Evolutionary conservation across 2,329 filamentous ascomycete species (phyloP), one percentile per base, ranked within the genome.

Genomic region (Setomelanomma holmii): DNA sequence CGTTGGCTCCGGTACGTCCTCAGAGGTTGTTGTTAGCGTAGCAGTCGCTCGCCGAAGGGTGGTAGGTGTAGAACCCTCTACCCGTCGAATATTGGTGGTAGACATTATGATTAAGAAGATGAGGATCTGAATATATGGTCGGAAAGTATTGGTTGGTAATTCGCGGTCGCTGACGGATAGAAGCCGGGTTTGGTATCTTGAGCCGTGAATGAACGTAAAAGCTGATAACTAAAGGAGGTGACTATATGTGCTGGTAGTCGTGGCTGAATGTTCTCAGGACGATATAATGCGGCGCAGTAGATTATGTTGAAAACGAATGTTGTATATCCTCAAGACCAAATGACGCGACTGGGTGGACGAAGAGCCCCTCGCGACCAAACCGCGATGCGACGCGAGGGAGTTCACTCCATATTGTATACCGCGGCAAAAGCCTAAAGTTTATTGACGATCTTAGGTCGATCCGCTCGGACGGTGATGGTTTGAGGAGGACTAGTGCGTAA

Each of bases 41-140:
- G 33, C 24, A 35, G 30, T 17, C 20, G 21, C 34, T n/a, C 45
- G 38, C 27, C 20, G 20, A 16, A 40, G 30, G n/a, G 27, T 49
- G 19, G 45, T 24, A 4, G 30, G 20, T 23, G 51, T 40, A 33
- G 40, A 51, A 17, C 39, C 49, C 39, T 48, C 19, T 38, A 17
- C 40, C 48, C 45, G 46, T 52, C 36, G 49, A 39, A 43, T 45
- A 17, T 45, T 45, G 46, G 56, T 51, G 61, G 60, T 63, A 65
- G 64, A 65, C 64, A 67, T 67, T 67, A 67, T 63, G 35, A 66
- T 66, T 67, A 64, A 49, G 49, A 17, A 45, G 47, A n/a, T n/a
- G 16, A 17, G 24, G 36, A n/a, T 36, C 17, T 17, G 17, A n/a
- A 38, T 33, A 23, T 22, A 35, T 30, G 10, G 27, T 6, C 10